Evolutionary conservation across 257 asterid species (phyloP).

Genomic region (Fraxinus excelsior): DNA sequence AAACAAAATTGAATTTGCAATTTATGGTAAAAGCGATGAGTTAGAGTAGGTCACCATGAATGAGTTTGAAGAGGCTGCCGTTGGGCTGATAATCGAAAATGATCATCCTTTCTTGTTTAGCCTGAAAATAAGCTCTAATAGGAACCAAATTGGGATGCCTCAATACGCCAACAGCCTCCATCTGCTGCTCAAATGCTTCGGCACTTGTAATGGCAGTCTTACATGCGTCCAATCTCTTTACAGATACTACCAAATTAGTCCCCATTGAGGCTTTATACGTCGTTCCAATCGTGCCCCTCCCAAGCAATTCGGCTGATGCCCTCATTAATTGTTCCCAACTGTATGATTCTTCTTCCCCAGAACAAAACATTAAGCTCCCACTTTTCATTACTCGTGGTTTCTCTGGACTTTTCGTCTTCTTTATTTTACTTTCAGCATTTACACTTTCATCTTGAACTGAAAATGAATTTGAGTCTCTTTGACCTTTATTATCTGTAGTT

Average conservation of each 20-base stretch:
- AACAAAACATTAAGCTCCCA: constrained; percentile 67
- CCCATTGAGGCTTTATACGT: constrained; percentile 91
- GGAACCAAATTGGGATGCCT: constrained; percentile 94
- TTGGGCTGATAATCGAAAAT: constrained; percentile 88
- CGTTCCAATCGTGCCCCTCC: constrained; percentile 95
- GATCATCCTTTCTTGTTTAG: constrained; percentile 82
- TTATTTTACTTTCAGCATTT: constrained; percentile 30
- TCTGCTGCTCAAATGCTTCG: constrained; percentile 76
- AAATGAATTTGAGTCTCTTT: constrained; percentile 18
- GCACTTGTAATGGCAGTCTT: constrained; percentile 71
- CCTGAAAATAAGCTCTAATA: constrained; percentile 90
- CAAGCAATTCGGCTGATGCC: constrained; percentile 94
- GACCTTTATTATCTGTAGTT: constrained; percentile 13
- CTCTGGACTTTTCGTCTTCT: constrained; percentile 36
- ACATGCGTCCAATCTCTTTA: constrained; percentile 80
- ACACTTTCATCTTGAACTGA: constrained; percentile 30
- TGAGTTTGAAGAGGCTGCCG: constrained; percentile 93
- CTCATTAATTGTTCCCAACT: constrained; percentile 76
- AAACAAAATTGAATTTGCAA: background rate
- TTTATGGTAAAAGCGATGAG: background rate
- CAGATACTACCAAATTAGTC: constrained; percentile 65
- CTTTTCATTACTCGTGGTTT: constrained; percentile 41
- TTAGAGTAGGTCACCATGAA: constrained; percentile 63
- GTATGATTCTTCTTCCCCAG: constrained; percentile 75
- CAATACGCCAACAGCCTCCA: constrained; percentile 83